Evolutionary conservation across 495 filamentous ascomycete species (phyloP), one percentile per base, ranked within the genome.

Genomic region (Aspergillus conjunctus): DNA sequence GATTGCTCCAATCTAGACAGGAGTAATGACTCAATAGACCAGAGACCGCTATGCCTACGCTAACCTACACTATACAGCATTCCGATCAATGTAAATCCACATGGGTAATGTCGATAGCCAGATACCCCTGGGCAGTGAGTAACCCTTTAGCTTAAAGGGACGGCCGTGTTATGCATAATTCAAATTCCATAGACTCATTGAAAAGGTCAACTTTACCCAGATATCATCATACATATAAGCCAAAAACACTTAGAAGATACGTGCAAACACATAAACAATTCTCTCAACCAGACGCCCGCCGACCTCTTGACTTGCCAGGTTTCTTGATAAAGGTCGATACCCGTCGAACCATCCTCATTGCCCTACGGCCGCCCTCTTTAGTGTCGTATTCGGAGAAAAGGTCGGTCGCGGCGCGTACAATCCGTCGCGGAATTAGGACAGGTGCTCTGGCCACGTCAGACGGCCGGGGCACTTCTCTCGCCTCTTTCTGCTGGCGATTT

Each of bases 181-280:
- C 33, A 37, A 37, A 37, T 12, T 37, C 33, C 12, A 37, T 37
- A 37, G 12, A 7, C 33, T 37, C 33, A 37, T 37, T 37, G 33
- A 7, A 45, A 45, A 45, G 15, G 12, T 17, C 10, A 45, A 45
- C n/a, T 5, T 45, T 9, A 15, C 17, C 10, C n/a, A 45, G 17
- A 45, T 45, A 45, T 7, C 43, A 45, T 45, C 43, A 45, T 45
- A 45, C 43, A 45, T 45, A 45, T 15, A 18, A 14, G 43, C 43
- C 17, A 45, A 45, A 45, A 17, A 15, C 7, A 45, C 17, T 17
- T 15, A 17, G 43, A 45, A 14, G n/a, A 45, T 18, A 45, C 43
- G n/a, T 45, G 43, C 15, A 17, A 18, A 45, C 17, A 45, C 6
- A 8, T 17, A 45, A 14, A 17, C 14, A 45, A 14, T 45, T 14